Conservation (phyloP, 2,329 filamentous ascomycete species). For the Gaeumannomyces tritici region DNA sequence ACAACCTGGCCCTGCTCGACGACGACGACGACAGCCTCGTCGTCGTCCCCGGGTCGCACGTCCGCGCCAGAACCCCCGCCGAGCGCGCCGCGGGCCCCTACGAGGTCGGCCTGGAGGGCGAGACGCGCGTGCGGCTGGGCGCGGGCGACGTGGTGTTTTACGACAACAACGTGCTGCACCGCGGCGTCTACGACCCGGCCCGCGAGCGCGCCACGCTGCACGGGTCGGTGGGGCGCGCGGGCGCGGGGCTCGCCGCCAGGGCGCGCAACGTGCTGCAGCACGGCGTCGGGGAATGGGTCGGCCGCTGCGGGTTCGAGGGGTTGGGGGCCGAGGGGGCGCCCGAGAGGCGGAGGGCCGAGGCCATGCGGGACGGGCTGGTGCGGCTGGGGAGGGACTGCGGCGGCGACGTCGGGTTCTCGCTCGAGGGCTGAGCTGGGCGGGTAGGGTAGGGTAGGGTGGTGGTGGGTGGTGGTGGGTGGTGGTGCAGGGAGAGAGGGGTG, state of each 20-base stretch:
- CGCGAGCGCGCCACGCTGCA: conserved; percentile 63
- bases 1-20: conserved; percentile 77
- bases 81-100: conserved; percentile 62
- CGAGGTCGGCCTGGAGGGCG: conserved; percentile 50
- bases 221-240: conserved; percentile 56
- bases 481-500: too few species aligned
- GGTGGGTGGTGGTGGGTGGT: too few species aligned
- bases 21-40: conserved; percentile 66
- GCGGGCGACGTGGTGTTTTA: conserved; percentile 81
- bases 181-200: conserved; percentile 51
- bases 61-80: conserved; percentile 54
- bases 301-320: conserved; percentile 41
- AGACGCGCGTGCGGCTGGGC: conserved; percentile 55
- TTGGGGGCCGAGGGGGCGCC: background rate
- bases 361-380: conserved; percentile 54
- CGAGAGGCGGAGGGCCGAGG: conserved; percentile 42
- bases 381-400: conserved; percentile 48
- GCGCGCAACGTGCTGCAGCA: conserved; percentile 70
- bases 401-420: conserved; percentile 51
- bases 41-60: conserved; percentile 69
- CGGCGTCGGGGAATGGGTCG: conserved; percentile 59
- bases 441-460: too few species aligned
- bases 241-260: conserved; percentile 41
- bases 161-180: conserved; percentile 78
- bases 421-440: conserved; percentile 33